phyloP scores from a whole-genome alignment of 2,329 filamentous ascomycete species.

The Knufia petricola region DNA sequence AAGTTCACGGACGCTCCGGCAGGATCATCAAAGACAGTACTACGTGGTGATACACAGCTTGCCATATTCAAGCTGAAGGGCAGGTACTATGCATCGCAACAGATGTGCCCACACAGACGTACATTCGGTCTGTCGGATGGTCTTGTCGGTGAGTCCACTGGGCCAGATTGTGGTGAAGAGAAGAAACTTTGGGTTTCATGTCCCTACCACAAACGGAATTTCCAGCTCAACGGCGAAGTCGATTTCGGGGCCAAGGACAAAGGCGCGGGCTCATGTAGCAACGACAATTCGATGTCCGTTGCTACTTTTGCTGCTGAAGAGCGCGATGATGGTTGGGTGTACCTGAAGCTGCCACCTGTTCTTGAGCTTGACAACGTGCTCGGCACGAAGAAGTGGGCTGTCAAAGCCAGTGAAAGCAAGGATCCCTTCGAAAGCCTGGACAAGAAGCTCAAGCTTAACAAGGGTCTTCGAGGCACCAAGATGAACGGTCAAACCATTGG shows the following conservation, averaged over 20 bases:
- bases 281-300: constrained; percentile 65
- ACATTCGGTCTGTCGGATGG: constrained; percentile 84
- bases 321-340: constrained; percentile 65
- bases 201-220: constrained; percentile 85
- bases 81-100: constrained; percentile 74
- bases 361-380: constrained; percentile 71
- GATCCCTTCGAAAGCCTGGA: constrained; percentile 49
- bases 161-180: constrained; percentile 25
- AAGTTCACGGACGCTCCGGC: constrained; percentile 63
- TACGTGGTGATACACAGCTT: constrained; percentile 80
- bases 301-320: constrained; percentile 73
- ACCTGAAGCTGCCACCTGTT: constrained; percentile 68
- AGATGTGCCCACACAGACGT: constrained; percentile 91
- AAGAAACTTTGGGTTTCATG: constrained; percentile 76
- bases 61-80: constrained; percentile 77
- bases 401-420: constrained; percentile 58
- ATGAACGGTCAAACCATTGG: constrained; percentile 15
- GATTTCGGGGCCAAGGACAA: constrained; percentile 19
- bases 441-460: constrained; percentile 38
- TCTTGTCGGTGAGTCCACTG: constrained; percentile 56
- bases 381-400: constrained; percentile 68
- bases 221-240: constrained; percentile 55
- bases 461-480: constrained; percentile 47
- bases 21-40: constrained; percentile 66
- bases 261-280: constrained; percentile 60